Evolutionary conservation across 495 filamentous ascomycete genomes (phyloP).

Genomic region (Symbiotaphrina buchneri): DNA sequence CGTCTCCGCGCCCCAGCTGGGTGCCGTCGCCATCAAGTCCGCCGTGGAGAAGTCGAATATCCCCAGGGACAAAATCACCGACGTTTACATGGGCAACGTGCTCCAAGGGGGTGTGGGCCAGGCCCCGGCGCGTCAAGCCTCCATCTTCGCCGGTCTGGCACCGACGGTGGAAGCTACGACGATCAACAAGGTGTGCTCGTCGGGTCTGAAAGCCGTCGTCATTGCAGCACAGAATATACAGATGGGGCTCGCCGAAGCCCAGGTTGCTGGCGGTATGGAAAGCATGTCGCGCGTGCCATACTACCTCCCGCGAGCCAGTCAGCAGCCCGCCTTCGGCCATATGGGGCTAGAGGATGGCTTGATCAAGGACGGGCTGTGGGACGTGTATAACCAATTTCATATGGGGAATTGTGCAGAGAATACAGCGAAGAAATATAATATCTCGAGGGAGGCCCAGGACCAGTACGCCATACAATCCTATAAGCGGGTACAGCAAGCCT

Average conservation of each 20-base stretch:
- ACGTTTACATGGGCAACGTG: slow-evolving; percentile 98
- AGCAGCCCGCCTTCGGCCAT: slow-evolving; percentile 64
- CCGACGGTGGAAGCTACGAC: slow-evolving; percentile 62
- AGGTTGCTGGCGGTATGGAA: slow-evolving; percentile 90
- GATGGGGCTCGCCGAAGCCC: slow-evolving; percentile 63
- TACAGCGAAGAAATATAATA: slow-evolving; percentile 66
- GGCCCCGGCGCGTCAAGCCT: slow-evolving; percentile 76
- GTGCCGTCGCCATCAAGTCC: slow-evolving; percentile 70
- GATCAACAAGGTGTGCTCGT: slow-evolving; percentile 94
- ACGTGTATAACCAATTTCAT: slow-evolving; percentile 89
- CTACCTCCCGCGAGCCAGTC: slow-evolving; percentile 57
- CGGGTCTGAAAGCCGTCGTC: slow-evolving; percentile 75
- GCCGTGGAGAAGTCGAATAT: slow-evolving; percentile 66
- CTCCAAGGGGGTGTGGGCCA: slow-evolving; percentile 68
- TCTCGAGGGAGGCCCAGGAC: slow-evolving; percentile 72
- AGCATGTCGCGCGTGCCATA: slow-evolving; percentile 91
- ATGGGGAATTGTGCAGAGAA: slow-evolving; percentile 98
- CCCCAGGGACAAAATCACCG: slow-evolving; percentile 51
- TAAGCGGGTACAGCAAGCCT: slow-evolving; percentile 72
- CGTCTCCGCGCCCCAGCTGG: slow-evolving; percentile 67
- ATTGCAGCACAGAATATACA: slow-evolving; percentile 89
- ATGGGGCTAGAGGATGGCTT: slow-evolving; percentile 75
- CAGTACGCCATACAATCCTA: slow-evolving; percentile 77
- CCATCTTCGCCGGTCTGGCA: slow-evolving; percentile 68
- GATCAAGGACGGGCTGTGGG: slow-evolving; percentile 88